These are phyloP conservation scores for Hypoxylon fuscum DNA, from an alignment of 495 filamentous ascomycete genomes.

Conservation along the genomic window DNA sequence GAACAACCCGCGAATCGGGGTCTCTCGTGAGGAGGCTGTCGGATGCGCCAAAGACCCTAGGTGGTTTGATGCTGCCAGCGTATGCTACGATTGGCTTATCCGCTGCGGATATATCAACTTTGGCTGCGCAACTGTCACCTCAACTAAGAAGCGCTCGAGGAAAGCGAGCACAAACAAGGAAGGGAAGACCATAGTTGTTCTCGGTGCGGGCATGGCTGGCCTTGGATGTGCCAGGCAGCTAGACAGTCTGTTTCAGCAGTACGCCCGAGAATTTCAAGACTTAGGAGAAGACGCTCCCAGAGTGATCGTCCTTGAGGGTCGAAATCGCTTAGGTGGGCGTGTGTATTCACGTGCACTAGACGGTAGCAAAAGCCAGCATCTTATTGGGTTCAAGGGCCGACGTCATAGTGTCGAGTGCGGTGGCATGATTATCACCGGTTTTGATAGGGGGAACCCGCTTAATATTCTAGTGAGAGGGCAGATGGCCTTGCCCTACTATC, in stretches of 20 bases:
- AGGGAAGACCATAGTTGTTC: conserved; percentile 77
- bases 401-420: conserved; percentile 93
- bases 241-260: conserved; percentile 82
- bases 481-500: conserved; percentile 85
- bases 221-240: conserved; percentile 92
- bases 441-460: conserved; percentile 92
- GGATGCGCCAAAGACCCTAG: conserved; percentile 90
- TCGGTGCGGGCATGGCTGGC: conserved; percentile 95
- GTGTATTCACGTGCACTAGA: conserved; percentile 89
- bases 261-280: conserved; percentile 68
- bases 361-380: conserved; percentile 39
- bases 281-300: conserved; percentile 71
- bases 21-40: conserved; percentile 86
- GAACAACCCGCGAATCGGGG: conserved; percentile 85
- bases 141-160: conserved; percentile 51
- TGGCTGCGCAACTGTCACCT: conserved; percentile 76
- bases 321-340: conserved; percentile 88
- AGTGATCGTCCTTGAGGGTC: conserved; percentile 86
- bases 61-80: conserved; percentile 89
- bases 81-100: conserved; percentile 92
- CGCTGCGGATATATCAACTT: conserved; percentile 96
- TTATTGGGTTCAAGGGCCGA: conserved; percentile 58
- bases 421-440: conserved; percentile 96
- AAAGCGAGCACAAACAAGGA: conserved; percentile 53
- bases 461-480: conserved; percentile 91